Evolutionary conservation across 352 stramenopile genomes (phyloP), one percentile per base, ranked within the genome.

Genomic region (Discostella stelligera): DNA sequence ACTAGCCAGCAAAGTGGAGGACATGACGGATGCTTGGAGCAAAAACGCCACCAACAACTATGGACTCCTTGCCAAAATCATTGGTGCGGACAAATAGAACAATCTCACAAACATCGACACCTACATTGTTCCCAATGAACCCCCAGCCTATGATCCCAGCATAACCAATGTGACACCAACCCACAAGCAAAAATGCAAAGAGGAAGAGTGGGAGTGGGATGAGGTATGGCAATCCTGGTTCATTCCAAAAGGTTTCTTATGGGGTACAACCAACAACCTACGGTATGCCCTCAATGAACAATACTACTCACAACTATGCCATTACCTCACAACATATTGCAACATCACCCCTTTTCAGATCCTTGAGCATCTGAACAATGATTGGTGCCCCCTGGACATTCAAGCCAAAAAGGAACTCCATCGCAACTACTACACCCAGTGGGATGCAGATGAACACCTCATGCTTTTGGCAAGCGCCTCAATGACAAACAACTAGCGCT

Each of bases 41-140:
- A 53, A 53, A 18, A 53, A 53, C 46, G 46, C 46, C 2, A 53
- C 46, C 46, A 18, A 53, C 46, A 53, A 53, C 46, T 53, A 53
- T 18, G 46, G 46, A 3, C 46, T 53, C 3, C 46, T 53, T 53
- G 46, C 14, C 46, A 18, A 53, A n/a, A n/a, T n/a, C n/a, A n/a
- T n/a, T n/a, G n/a, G n/a, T n/a, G n/a, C n/a, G n/a, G n/a, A n/a
- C n/a, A 18, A 53, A 18, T 53, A 53, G 14, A 18, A 53, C 46
- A 18, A 53, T 5, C 46, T 53, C 46, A 53, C 46, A 14, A 11
- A 3, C 46, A 53, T 53, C 10, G 46, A 53, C 46, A 53, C 46
- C n/a, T 53, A 53, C 46, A 18, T 53, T 18, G 46, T 53, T 11
- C 46, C 46, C 46, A 53, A 3, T 18, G 46, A 53, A 53, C 46